phyloP scores from a whole-genome alignment of 768 basidiomycete genomes.

The Daedaleopsis sinensis region DNA sequence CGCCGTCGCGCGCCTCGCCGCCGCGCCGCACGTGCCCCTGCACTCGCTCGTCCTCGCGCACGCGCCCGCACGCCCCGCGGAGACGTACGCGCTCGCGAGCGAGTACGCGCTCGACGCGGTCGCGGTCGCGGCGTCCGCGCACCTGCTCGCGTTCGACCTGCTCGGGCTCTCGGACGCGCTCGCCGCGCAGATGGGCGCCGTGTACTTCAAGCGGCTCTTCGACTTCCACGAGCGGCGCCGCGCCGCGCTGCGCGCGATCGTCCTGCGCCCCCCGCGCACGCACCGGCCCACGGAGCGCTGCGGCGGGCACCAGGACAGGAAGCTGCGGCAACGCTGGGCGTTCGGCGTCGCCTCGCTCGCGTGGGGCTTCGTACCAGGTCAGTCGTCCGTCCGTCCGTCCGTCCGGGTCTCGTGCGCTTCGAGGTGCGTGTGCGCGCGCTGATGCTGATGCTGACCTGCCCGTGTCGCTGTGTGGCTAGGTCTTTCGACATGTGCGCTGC shows the following conservation, averaged over 20 bases:
- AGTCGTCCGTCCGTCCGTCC: background rate
- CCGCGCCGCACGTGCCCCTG: conserved; percentile 32
- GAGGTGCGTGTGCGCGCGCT: background rate
- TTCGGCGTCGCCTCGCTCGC: background rate
- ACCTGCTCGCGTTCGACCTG: conserved; percentile 40
- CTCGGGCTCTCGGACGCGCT: conserved; percentile 39
- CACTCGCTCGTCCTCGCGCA: conserved; percentile 36
- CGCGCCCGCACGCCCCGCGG: conserved; percentile 39
- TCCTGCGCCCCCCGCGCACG: background rate
- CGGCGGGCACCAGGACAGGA: background rate
- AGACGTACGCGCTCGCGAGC: conserved; percentile 45
- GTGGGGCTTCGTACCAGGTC: background rate
- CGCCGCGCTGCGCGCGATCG: conserved; percentile 33
- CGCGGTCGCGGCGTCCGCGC: conserved; percentile 40
- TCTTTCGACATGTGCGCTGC: too few species aligned
- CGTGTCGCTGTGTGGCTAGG: too few species aligned
- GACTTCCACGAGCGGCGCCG: conserved; percentile 39
- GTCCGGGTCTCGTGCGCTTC: background rate
- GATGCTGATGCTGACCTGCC: too few species aligned
- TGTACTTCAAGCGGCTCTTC: conserved; percentile 43
- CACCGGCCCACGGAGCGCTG: background rate
- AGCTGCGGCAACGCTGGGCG: background rate
- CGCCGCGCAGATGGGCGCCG: conserved; percentile 40
- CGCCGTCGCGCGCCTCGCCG: conserved; percentile 25
- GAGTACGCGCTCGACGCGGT: conserved; percentile 37